Conservation (phyloP, 495 filamentous ascomycete genomes). For the Penicillium macrosclerotiorum region DNA sequence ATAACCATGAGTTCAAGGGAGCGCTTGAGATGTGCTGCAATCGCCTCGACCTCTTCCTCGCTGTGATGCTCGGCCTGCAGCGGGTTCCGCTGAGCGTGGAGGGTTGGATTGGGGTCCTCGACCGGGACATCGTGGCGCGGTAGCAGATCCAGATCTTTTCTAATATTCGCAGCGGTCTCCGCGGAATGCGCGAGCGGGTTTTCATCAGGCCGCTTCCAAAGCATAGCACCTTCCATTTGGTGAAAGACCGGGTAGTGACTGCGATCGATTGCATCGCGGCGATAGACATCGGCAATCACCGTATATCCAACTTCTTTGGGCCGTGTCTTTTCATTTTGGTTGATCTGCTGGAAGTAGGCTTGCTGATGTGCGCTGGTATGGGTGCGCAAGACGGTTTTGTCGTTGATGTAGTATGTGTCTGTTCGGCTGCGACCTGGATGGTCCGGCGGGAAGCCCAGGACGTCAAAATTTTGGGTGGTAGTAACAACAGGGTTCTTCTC, state of each 20-base stretch:
- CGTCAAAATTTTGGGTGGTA: slow-evolving; percentile 89
- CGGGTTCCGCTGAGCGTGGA: slow-evolving; percentile 78
- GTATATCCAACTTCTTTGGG: slow-evolving; percentile 76
- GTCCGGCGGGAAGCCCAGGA: slow-evolving; percentile 81
- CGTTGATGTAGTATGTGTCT: slow-evolving; percentile 96
- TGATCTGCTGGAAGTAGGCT: slow-evolving; percentile 68
- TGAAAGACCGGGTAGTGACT: slow-evolving; percentile 97
- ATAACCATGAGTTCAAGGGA: slow-evolving; percentile 85
- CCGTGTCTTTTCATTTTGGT: slow-evolving; percentile 41
- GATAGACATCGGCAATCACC: slow-evolving; percentile 93
- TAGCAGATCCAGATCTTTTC: slow-evolving; percentile 62
- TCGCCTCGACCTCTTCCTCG: slow-evolving; percentile 73
- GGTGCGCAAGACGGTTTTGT: slow-evolving; percentile 78
- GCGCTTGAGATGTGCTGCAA: slow-evolving; percentile 85
- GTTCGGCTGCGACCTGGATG: slow-evolving; percentile 84
- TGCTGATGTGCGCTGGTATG: slow-evolving; percentile 93
- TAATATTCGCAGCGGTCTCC: slow-evolving; percentile 47
- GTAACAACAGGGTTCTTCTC: slow-evolving; percentile 80
- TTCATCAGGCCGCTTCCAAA: slow-evolving; percentile 75
- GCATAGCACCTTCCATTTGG: slow-evolving; percentile 93
- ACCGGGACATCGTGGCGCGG: slow-evolving; percentile 70
- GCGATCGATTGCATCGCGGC: slow-evolving; percentile 90
- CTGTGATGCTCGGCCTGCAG: slow-evolving; percentile 70
- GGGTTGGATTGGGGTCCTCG: slow-evolving; percentile 80
- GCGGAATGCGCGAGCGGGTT: slow-evolving; percentile 51